Conservation (phyloP, 805 yeast genomes). For the Candida orba region DNA sequence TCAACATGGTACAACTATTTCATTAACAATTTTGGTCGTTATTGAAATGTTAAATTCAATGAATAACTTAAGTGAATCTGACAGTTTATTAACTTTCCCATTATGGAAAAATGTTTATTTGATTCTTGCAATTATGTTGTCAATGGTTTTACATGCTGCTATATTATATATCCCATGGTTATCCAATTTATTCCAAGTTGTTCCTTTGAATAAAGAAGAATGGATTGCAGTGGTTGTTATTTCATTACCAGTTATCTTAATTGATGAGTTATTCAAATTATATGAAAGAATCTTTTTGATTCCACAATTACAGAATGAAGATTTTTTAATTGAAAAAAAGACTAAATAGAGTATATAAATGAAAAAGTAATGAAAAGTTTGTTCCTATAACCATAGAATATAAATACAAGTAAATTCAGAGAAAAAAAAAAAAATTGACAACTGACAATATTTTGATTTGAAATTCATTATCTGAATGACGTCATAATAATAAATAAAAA, state of each 20-base stretch:
- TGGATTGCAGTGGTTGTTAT: conserved; percentile 30
- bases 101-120: conserved; percentile 32
- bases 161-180: conserved; percentile 31
- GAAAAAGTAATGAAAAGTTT: too few relatives aligned
- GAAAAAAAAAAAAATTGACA: too few relatives aligned
- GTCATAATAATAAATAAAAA: too few relatives aligned
- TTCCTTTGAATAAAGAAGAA: conserved; percentile 26
- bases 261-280: conserved; percentile 32
- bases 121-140: conserved; percentile 29
- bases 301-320: background rate
- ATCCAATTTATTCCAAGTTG: conserved; percentile 26
- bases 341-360: background rate
- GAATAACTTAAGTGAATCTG: conserved; percentile 33
- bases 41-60: conserved; percentile 36
- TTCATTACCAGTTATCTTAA: conserved; percentile 29
- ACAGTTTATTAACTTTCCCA: conserved; percentile 31
- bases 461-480: too few relatives aligned
- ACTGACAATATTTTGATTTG: too few relatives aligned
- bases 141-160: conserved; percentile 27
- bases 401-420: too few relatives aligned
- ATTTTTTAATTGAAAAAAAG: background rate
- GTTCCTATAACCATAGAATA: too few relatives aligned
- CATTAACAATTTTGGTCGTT: conserved; percentile 32
- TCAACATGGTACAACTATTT: conserved; percentile 30
- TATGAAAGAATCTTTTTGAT: conserved; percentile 24